phyloP scores from a whole-genome alignment of 2,329 filamentous ascomycete species.

The Ceratocystiopsis brevicomis region DNA sequence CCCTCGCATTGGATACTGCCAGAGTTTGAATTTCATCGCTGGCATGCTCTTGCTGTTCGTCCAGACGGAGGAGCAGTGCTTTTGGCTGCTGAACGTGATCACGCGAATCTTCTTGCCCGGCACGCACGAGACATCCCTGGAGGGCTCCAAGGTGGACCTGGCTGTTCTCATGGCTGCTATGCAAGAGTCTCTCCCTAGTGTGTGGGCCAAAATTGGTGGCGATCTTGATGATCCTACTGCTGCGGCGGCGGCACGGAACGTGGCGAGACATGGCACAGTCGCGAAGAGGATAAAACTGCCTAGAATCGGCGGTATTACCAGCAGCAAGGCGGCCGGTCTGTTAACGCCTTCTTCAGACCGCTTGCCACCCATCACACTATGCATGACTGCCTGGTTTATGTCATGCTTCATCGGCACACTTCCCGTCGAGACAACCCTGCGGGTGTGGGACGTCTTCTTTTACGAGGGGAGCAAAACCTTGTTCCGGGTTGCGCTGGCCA shows the following conservation, averaged over 20 bases:
- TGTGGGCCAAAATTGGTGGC: slow-evolving; percentile 78
- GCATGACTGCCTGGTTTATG: slow-evolving; percentile 96
- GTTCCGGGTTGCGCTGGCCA: slow-evolving; percentile 74
- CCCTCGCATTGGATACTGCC: slow-evolving; percentile 82
- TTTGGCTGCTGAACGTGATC: slow-evolving; percentile 85
- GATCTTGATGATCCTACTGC: slow-evolving; percentile 15
- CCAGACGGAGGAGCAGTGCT: slow-evolving; percentile 70
- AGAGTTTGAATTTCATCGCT: slow-evolving; percentile 87
- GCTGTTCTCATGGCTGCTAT: slow-evolving; percentile 81
- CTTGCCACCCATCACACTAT: slow-evolving; percentile 76
- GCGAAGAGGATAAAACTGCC: slow-evolving; percentile 22
- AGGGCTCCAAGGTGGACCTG: slow-evolving; percentile 84
- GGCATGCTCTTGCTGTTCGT: slow-evolving; percentile 80
- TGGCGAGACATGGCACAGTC: slow-evolving; percentile 13
- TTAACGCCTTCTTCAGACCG: slow-evolving; percentile 18
- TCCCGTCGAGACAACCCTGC: slow-evolving; percentile 76
- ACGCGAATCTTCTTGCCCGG: slow-evolving; percentile 75
- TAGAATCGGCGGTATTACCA: slow-evolving; percentile 16
- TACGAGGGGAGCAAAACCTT: slow-evolving; percentile 89
- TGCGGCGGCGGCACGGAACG: too few species aligned
- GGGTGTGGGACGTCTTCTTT: slow-evolving; percentile 91
- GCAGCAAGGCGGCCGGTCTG: neutral
- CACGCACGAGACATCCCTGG: slow-evolving; percentile 76
- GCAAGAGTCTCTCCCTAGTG: slow-evolving; percentile 59
- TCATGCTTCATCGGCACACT: slow-evolving; percentile 85